Evolutionary conservation across 176 grass and related monocot genomes (phyloP).

Genomic region (Oryza australiensis): DNA sequence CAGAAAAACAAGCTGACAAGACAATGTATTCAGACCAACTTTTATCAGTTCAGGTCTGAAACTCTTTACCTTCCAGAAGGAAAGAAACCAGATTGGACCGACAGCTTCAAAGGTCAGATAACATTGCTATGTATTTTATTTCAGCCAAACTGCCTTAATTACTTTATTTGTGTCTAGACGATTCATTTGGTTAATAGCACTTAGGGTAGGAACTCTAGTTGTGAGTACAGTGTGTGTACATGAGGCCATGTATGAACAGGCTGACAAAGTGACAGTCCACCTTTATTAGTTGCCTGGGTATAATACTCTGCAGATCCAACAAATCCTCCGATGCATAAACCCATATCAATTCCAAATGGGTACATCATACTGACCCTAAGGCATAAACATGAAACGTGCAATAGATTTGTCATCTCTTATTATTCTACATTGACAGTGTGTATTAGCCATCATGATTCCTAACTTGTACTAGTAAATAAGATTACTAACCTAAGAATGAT

Average conservation of each 20-base stretch:
- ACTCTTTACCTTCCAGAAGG: neutral
- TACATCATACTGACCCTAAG: neutral
- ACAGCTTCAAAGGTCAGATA: neutral
- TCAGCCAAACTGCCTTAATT: constrained; percentile 8
- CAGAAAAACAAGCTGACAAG: neutral
- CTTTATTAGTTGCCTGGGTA: neutral
- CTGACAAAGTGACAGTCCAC: neutral
- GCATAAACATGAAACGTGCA: neutral
- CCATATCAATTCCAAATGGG: constrained; percentile 20
- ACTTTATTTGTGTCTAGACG: constrained; percentile 2
- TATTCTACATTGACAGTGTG: neutral
- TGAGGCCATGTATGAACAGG: neutral
- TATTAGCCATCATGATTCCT: neutral
- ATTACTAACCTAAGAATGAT: neutral
- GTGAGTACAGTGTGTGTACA: neutral
- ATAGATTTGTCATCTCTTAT: neutral
- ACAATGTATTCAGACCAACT: neutral
- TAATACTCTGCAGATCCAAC: constrained; percentile 8
- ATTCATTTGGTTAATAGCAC: constrained; percentile 10
- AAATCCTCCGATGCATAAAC: neutral
- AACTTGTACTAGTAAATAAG: neutral
- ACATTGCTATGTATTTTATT: neutral
- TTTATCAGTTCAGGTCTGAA: constrained; percentile 5
- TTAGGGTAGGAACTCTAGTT: neutral
- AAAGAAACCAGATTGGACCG: neutral